Percentiles rank a stretch among this genome's conserved stretches.
phyloP scores from a whole-genome alignment of 169 alveolate genomes.

The Plasmodium falciparum region DNA sequence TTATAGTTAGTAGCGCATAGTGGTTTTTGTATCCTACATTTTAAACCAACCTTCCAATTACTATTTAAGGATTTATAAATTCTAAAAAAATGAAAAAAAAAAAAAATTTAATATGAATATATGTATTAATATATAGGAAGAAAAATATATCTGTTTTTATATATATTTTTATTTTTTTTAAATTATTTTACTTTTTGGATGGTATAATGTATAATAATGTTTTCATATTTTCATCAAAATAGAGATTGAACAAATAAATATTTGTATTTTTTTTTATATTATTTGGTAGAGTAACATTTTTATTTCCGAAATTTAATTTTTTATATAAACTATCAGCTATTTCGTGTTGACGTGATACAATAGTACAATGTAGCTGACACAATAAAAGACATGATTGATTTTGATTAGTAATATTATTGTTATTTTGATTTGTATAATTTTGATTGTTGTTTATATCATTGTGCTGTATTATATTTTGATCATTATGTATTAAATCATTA shows the following conservation, averaged over 20 bases:
- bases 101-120: background rate
- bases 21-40: conserved; percentile 2
- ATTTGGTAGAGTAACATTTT: background rate
- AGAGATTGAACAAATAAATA: conserved; percentile 6
- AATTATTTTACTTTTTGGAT: background rate
- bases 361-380: conserved; percentile 32
- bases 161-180: no score
- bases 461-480: background rate
- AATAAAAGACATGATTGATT: conserved; percentile 10
- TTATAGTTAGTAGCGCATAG: background rate
- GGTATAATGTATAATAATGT: conserved; percentile 14
- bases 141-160: background rate
- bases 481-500: background rate
- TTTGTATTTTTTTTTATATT: background rate
- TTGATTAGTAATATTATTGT: background rate
- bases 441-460: background rate
- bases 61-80: background rate
- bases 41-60: conserved; percentile 4
- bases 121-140: background rate
- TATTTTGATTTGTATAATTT: background rate
- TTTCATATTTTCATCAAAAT: conserved; percentile 25
- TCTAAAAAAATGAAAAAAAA: background rate
- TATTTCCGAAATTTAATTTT: background rate
- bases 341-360: background rate
- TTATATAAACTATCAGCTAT: background rate